These are phyloP conservation scores for Brettanomyces anomalus DNA, from an alignment of 805 yeast genomes.

Conservation along the genomic window DNA sequence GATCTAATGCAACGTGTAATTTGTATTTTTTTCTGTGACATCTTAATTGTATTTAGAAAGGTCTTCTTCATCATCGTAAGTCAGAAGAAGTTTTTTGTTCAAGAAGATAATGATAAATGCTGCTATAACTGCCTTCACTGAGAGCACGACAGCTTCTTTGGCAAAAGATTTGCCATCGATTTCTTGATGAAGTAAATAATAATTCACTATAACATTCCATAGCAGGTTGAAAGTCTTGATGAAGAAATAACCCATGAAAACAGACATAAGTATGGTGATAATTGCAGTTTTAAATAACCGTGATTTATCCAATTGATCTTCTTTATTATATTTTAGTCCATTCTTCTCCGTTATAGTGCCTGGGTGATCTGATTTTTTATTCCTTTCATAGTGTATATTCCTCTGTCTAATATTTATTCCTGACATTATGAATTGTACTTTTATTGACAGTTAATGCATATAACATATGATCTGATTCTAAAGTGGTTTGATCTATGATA, in stretches of 20 bases:
- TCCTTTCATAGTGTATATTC: background rate
- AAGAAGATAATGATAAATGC: slow-evolving; percentile 13
- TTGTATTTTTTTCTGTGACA: too few relatives aligned
- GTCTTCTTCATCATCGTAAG: slow-evolving; percentile 18
- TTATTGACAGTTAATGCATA: background rate
- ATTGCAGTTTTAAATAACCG: slow-evolving; percentile 14
- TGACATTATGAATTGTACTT: background rate
- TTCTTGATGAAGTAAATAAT: background rate
- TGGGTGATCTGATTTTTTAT: background rate
- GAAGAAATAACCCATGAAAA: slow-evolving; percentile 6
- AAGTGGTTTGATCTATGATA: too few relatives aligned
- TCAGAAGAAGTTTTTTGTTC: slow-evolving; percentile 15
- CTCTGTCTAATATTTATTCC: background rate
- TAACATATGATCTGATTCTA: too few relatives aligned
- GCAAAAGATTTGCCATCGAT: slow-evolving; percentile 2
- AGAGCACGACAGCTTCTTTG: slow-evolving; percentile 10
- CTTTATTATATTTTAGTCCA: slow-evolving; percentile 12
- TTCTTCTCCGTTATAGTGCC: background rate
- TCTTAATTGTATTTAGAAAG: slow-evolving; percentile 18
- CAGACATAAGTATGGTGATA: slow-evolving; percentile 8
- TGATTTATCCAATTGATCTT: slow-evolving; percentile 12
- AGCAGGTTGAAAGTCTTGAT: slow-evolving; percentile 9
- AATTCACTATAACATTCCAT: slow-evolving; percentile 6
- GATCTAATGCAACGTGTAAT: too few relatives aligned
- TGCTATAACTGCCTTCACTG: slow-evolving; percentile 11